A percentile compares a stretch with the other conserved stretches of the same genome.
These are phyloP conservation scores for Emergomyces africanus DNA, from an alignment of 2,329 filamentous ascomycete species.

Conservation along the genomic window DNA sequence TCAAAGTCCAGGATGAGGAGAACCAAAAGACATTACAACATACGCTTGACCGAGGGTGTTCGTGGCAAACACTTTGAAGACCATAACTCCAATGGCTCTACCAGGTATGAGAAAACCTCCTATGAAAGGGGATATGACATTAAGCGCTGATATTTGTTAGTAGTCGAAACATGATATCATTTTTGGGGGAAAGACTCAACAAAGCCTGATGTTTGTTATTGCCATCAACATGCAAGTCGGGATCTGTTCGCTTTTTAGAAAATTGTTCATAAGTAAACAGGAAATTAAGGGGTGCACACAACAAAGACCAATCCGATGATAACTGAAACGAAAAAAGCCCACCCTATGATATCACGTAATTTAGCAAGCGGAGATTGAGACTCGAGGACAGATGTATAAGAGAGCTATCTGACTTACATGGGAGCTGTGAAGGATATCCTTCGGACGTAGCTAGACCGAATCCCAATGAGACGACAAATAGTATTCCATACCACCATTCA, in stretches of 20 bases:
- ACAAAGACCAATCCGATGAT: neutral
- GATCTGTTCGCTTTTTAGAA: slow-evolving; percentile 7
- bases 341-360: neutral
- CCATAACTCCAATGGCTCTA: slow-evolving; percentile 16
- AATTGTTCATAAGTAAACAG: slow-evolving; percentile 1
- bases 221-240: slow-evolving; percentile 16
- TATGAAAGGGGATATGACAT: slow-evolving; percentile 15
- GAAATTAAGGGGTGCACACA: neutral
- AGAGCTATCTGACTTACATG: neutral
- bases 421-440: neutral
- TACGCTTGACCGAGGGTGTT: slow-evolving; percentile 17
- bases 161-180: neutral
- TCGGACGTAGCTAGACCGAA: neutral
- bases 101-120: slow-evolving; percentile 17
- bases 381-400: neutral
- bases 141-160: slow-evolving; percentile 10
- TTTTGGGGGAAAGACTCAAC: slow-evolving; percentile 1
- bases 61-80: slow-evolving; percentile 17
- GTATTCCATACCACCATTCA: neutral
- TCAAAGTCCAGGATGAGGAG: neutral
- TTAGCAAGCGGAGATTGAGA: neutral
- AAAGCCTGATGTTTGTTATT: slow-evolving; percentile 14
- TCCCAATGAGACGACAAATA: neutral
- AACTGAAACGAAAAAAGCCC: neutral
- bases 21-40: neutral